These are phyloP conservation scores for Ophiognomonia clavigignenti-juglandacearum DNA, from an alignment of 2,329 filamentous ascomycete species.

Conservation along the genomic window DNA sequence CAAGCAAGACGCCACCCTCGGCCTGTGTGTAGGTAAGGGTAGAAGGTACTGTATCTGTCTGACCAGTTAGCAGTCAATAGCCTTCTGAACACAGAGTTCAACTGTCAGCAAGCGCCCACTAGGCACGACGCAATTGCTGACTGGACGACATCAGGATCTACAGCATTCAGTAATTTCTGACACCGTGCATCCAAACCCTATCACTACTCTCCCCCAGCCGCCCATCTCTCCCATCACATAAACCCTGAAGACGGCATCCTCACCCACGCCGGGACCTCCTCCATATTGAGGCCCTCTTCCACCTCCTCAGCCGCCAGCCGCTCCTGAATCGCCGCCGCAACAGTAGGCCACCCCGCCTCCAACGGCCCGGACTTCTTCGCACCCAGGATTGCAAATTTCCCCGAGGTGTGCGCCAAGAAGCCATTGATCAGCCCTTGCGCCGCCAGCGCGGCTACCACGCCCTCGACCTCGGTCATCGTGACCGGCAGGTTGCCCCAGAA, in stretches of 20 bases:
- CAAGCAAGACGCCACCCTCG: too few species aligned
- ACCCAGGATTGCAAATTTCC: constrained; percentile 77
- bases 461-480: constrained; percentile 65
- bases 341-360: constrained; percentile 68
- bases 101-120: too few species aligned
- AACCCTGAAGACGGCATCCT: constrained; percentile 26
- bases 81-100: too few species aligned
- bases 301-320: constrained; percentile 55
- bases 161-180: too few species aligned
- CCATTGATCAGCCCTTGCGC: constrained; percentile 78
- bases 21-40: too few species aligned
- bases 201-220: neutral
- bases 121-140: too few species aligned
- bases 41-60: too few species aligned
- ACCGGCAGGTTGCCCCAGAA: constrained; percentile 60
- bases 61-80: too few species aligned
- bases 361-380: constrained; percentile 63
- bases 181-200: too few species aligned
- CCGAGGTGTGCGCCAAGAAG: constrained; percentile 73
- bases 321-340: constrained; percentile 63
- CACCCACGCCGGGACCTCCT: constrained; percentile 73
- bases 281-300: constrained; percentile 54
- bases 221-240: neutral
- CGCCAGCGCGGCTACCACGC: constrained; percentile 69
- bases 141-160: too few species aligned